Evolutionary conservation across 2,329 filamentous ascomycete genomes (phyloP).

Genomic region (Elsinoe batatas): DNA sequence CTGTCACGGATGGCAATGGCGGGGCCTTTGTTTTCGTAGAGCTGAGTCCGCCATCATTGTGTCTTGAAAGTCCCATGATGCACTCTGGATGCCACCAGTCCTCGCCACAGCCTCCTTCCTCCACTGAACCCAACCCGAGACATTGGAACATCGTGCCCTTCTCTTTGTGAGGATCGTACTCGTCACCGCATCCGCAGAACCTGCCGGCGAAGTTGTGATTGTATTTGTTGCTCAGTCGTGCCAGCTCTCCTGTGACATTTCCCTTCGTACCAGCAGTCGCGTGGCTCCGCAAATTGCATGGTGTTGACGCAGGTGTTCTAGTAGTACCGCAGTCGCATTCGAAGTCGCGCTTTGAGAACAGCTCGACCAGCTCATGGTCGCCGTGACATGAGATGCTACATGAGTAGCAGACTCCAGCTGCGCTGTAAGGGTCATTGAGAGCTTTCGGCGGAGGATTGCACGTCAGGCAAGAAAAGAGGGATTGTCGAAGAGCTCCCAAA

Average conservation of each 20-base stretch:
- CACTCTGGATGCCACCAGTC: slow-evolving; percentile 98
- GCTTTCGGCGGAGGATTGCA: slow-evolving; percentile 72
- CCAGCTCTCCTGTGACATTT: slow-evolving; percentile 63
- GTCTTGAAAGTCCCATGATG: slow-evolving; percentile 66
- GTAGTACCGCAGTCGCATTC: slow-evolving; percentile 93
- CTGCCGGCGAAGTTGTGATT: slow-evolving; percentile 91
- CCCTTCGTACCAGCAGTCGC: slow-evolving; percentile 65
- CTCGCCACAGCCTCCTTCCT: slow-evolving; percentile 84
- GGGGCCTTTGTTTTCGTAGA: slow-evolving; percentile 5
- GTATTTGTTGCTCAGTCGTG: slow-evolving; percentile 69
- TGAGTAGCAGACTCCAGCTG: slow-evolving; percentile 87
- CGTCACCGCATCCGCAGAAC: slow-evolving; percentile 81
- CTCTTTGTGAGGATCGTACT: slow-evolving; percentile 81
- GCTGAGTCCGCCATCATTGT: slow-evolving; percentile 32
- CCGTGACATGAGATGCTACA: slow-evolving; percentile 96
- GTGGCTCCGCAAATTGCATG: slow-evolving; percentile 68
- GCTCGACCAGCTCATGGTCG: slow-evolving; percentile 86
- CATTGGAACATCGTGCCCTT: slow-evolving; percentile 99
- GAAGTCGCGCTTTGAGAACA: slow-evolving; percentile 92
- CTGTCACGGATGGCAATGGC: not conserved
- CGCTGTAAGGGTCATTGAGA: slow-evolving; percentile 51
- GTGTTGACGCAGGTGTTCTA: slow-evolving; percentile 54
- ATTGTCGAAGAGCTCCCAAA: slow-evolving; percentile 80
- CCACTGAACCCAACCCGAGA: slow-evolving; percentile 66
- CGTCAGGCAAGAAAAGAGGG: slow-evolving; percentile 83